phyloP scores from a whole-genome alignment of 192 early-diverging fungal genomes.

The Jimgerdemannia flammicorona region DNA sequence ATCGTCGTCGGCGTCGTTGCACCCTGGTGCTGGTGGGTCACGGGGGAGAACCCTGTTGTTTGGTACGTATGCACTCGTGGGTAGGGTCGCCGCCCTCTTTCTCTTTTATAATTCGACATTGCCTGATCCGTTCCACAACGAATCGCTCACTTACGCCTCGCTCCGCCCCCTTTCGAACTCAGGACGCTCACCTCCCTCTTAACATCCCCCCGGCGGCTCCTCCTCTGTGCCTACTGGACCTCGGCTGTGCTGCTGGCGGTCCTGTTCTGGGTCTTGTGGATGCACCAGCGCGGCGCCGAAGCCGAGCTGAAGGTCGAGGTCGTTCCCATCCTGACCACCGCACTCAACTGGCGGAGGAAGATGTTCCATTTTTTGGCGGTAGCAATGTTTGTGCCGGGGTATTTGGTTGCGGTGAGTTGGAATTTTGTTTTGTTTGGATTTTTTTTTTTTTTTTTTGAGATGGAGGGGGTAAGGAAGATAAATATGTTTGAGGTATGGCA shows the following conservation, averaged over 20 bases:
- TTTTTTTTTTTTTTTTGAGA: constrained; percentile 1
- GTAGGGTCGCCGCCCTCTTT: neutral
- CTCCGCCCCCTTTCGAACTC: neutral
- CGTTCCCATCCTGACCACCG: constrained; percentile 15
- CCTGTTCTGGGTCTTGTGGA: constrained; percentile 26
- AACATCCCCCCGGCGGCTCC: constrained; percentile 30
- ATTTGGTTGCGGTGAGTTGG: constrained; percentile 57
- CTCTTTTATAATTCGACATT: neutral
- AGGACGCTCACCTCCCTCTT: constrained; percentile 29
- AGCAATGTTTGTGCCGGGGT: constrained; percentile 83
- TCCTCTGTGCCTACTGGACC: constrained; percentile 43
- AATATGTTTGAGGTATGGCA: too few species aligned
- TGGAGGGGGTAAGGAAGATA: too few species aligned
- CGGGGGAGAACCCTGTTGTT: constrained; percentile 62
- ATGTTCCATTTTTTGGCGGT: constrained; percentile 82
- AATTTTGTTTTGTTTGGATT: neutral
- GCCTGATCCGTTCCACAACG: too few species aligned
- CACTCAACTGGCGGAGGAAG: constrained; percentile 78
- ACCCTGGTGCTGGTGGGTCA: constrained; percentile 43
- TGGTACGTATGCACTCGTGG: constrained; percentile 43
- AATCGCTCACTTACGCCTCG: too few species aligned
- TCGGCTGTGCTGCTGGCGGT: constrained; percentile 36
- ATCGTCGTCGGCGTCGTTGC: constrained; percentile 52
- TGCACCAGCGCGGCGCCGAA: neutral
- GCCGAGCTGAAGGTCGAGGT: neutral